Evolutionary conservation across 352 stramenopile genomes (phyloP).

Genomic region (Pythium aphanidermatum): DNA sequence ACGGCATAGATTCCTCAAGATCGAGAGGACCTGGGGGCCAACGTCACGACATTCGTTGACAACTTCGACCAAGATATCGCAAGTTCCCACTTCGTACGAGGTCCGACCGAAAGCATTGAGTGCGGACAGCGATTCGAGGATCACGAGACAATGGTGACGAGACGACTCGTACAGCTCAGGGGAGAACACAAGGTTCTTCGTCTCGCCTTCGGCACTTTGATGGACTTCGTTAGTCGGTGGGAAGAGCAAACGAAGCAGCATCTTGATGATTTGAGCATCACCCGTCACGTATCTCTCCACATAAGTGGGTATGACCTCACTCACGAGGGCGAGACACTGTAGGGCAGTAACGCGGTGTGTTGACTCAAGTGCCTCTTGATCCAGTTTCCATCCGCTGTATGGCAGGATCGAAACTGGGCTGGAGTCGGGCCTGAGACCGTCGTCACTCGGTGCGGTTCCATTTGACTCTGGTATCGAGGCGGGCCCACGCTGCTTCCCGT

Average conservation of each 20-base stretch:
- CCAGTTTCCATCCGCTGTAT: slow-evolving; percentile 54
- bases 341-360: slow-evolving; percentile 53
- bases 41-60: slow-evolving; percentile 54
- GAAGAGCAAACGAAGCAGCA: slow-evolving; percentile 67
- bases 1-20: slow-evolving; percentile 67
- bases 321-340: slow-evolving; percentile 57
- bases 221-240: slow-evolving; percentile 76
- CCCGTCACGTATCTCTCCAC: slow-evolving; percentile 53
- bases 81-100: slow-evolving; percentile 54
- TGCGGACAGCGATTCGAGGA: slow-evolving; percentile 49
- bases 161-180: slow-evolving; percentile 58
- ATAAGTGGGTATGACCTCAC: slow-evolving; percentile 41
- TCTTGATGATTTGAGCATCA: slow-evolving; percentile 59
- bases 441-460: slow-evolving; percentile 44
- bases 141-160: slow-evolving; percentile 50
- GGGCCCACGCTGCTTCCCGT: slow-evolving; percentile 30
- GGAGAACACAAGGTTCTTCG: slow-evolving; percentile 40
- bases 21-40: slow-evolving; percentile 40
- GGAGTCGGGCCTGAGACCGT: slow-evolving; percentile 46
- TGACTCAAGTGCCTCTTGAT: slow-evolving; percentile 37
- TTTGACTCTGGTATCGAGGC: slow-evolving; percentile 29
- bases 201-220: slow-evolving; percentile 36
- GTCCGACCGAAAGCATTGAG: slow-evolving; percentile 44
- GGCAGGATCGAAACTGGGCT: slow-evolving; percentile 21
- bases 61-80: slow-evolving; percentile 74